Conservation (phyloP, 768 basidiomycete genomes). For the Hygrocybe punicea region DNA sequence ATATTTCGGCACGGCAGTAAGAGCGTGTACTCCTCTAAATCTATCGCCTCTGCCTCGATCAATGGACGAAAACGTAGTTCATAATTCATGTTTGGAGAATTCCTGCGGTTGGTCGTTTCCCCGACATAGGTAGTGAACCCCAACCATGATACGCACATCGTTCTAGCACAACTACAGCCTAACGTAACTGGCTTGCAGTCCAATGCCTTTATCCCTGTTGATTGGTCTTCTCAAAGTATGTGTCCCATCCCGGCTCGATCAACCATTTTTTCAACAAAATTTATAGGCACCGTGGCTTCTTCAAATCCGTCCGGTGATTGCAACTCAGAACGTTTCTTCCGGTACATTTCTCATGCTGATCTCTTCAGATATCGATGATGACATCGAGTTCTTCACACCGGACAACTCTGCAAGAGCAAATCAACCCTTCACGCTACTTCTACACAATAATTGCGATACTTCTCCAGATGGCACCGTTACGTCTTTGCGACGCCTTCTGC, state of each 20-base stretch:
- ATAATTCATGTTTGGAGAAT: too few species aligned
- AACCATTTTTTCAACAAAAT: background rate
- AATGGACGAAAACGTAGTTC: too few species aligned
- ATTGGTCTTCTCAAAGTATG: conserved; percentile 1
- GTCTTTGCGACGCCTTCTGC: background rate
- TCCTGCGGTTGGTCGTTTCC: too few species aligned
- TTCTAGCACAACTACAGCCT: too few species aligned
- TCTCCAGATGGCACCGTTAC: background rate
- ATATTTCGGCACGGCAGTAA: too few species aligned
- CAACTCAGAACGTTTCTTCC: background rate
- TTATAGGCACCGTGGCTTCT: background rate
- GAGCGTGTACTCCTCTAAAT: too few species aligned
- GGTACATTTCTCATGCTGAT: background rate
- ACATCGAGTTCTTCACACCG: background rate
- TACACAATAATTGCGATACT: too few species aligned
- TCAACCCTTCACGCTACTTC: background rate
- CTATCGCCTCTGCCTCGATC: too few species aligned
- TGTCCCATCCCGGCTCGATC: background rate
- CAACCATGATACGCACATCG: too few species aligned
- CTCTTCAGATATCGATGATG: background rate
- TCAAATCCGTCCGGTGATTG: too few species aligned
- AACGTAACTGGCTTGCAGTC: background rate
- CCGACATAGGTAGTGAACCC: too few species aligned
- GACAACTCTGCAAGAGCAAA: background rate
- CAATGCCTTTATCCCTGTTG: background rate